Evolutionary conservation across 108 stramenopile genomes (phyloP), one percentile per base, ranked within the genome.

Genomic region (Pseudonitzschia multiseries): DNA sequence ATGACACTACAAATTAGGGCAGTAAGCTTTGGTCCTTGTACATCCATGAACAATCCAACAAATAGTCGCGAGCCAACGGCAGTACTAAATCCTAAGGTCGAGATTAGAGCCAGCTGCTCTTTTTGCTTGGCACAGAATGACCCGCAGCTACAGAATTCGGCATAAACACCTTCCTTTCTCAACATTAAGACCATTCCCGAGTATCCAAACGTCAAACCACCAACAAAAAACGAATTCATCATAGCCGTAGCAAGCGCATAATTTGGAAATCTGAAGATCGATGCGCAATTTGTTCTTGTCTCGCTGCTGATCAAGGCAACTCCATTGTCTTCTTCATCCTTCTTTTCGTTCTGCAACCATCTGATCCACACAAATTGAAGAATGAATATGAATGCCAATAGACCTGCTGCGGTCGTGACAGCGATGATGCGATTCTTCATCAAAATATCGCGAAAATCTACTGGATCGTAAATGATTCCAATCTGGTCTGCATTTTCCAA

Each of bases 101-200:
- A 71, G 33, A 71, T 33, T 4, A 57, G 6, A 57, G 70, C 70
- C 22, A 71, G 33, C n/a, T 57, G 31, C 22, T 71, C 70, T 54
- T 71, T 71, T 22, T 71, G 33, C 33, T 18, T 59, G 2, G 70
- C 33, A 60, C 70, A 71, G 40, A 71, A 71, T 0, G 52, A 42
- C 17, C 70, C 70, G 27, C 70, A 71, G 22, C 53, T 41, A 59
- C 70, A 71, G 33, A 42, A 29, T 27, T 59, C 70, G 32, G 70
- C 54, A 60, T 71, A 71, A 71, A 57, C 31, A 2, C 70, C 70
- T 57, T 71, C 70, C 40, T 71, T 71, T 1, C 70, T 26, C 41
- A 71, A 54, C 41, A 71, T 71, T 6, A 71, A 40, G 17, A 59
- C 70, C 70, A 71, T 71, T 4, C 70, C 70, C 28, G 70, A 41